These are phyloP conservation scores for Mariannaea sp. DNA, from an alignment of 2,329 filamentous ascomycete genomes.

Conservation along the genomic window DNA sequence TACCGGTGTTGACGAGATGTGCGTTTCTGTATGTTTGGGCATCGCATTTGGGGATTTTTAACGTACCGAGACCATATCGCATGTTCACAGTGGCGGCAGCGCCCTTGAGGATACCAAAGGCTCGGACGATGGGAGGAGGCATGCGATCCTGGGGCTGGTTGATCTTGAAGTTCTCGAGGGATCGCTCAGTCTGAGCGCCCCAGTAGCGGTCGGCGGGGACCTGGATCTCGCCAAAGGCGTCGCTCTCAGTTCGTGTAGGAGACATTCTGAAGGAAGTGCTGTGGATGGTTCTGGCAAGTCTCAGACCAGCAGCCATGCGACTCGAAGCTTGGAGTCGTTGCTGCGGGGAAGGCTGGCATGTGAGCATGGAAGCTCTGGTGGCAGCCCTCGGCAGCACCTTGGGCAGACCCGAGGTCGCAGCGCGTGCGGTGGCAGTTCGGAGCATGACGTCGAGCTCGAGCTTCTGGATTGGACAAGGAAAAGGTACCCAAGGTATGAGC, in stretches of 20 bases:
- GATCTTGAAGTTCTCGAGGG: conserved; percentile 97
- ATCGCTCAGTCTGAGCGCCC: conserved; percentile 97
- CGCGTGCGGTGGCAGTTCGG: conserved; percentile 36
- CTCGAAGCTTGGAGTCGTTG: conserved; percentile 28
- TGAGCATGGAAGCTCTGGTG: conserved; percentile 31
- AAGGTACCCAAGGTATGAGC: too few relatives aligned
- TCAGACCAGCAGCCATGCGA: conserved; percentile 21
- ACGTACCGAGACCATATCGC: conserved; percentile 81
- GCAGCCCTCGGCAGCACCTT: conserved; percentile 34
- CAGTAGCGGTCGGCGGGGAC: conserved; percentile 94
- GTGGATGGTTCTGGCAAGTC: conserved; percentile 45
- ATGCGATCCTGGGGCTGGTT: conserved; percentile 99
- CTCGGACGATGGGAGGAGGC: conserved; percentile 88
- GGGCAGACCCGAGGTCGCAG: conserved; percentile 34
- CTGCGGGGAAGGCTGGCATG: conserved; percentile 36
- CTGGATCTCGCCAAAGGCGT: conserved; percentile 97
- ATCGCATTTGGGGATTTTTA: too few relatives aligned
- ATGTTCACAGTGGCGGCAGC: conserved; percentile 96
- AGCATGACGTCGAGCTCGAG: conserved; percentile 33
- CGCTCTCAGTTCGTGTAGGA: conserved; percentile 81
- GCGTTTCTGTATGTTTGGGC: too few relatives aligned
- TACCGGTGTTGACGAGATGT: too few relatives aligned
- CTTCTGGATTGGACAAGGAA: neutral
- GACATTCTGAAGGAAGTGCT: conserved; percentile 55
- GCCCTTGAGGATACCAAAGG: conserved; percentile 96